These are phyloP conservation scores for bread wheat (Triticum aestivum) DNA, from an alignment of 176 grass and related monocot genomes.

Conservation along the genomic window DNA sequence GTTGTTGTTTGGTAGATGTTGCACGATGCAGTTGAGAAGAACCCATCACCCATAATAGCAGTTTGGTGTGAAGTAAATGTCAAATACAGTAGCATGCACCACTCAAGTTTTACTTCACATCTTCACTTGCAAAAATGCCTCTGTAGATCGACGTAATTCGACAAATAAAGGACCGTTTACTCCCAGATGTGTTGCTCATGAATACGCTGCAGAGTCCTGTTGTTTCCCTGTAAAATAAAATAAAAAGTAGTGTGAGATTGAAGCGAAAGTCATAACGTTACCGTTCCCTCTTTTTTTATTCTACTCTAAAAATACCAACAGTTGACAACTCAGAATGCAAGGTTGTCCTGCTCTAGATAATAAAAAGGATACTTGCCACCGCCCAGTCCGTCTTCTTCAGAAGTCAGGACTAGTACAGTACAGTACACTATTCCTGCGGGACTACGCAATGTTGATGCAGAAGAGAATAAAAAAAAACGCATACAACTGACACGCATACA, in stretches of 20 bases:
- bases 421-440: background rate
- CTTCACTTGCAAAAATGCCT: conserved; percentile 7
- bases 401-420: background rate
- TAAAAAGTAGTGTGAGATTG: background rate
- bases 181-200: background rate
- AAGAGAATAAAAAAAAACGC: conserved; percentile 6
- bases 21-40: conserved; percentile 25
- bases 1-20: conserved; percentile 22
- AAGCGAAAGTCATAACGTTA: background rate
- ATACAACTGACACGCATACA: background rate
- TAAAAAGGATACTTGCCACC: background rate
- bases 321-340: conserved; percentile 24
- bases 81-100: background rate
- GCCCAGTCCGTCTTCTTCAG: background rate
- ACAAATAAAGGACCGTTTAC: background rate
- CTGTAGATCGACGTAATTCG: background rate
- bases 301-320: background rate
- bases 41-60: background rate
- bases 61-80: conserved; percentile 6
- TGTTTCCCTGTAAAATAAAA: too few relatives aligned
- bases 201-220: background rate
- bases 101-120: conserved; percentile 1
- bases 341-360: background rate
- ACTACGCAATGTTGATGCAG: conserved; percentile 28
- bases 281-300: background rate